Evolutionary conservation across 768 basidiomycete species (phyloP).

Genomic region (Xerocomus potaroensis): DNA sequence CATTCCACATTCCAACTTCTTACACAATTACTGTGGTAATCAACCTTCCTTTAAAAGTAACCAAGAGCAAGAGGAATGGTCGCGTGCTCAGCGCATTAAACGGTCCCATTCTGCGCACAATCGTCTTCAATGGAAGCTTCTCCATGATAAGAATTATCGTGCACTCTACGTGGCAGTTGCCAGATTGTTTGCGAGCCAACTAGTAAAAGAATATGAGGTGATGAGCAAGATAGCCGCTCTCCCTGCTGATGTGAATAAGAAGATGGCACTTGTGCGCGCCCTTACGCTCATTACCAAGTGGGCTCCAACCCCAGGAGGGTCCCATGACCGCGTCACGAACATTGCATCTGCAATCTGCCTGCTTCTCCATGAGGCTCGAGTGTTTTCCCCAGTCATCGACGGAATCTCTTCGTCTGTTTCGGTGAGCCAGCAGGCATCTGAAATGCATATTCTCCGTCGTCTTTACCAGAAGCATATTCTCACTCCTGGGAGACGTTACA

Average conservation of each 20-base stretch:
- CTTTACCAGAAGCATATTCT: conserved; percentile 59
- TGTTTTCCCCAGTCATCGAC: conserved; percentile 7
- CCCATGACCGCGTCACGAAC: conserved; percentile 62
- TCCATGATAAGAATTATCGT: conserved; percentile 48
- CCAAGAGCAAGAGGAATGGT: conserved; percentile 24
- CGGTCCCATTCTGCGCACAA: conserved; percentile 28
- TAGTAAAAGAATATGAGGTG: conserved; percentile 44
- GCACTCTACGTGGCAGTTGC: conserved; percentile 63
- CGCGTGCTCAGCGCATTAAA: conserved; percentile 16
- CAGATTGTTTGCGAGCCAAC: conserved; percentile 52
- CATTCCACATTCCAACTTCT: conserved; percentile 17
- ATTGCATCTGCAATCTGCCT: conserved; percentile 60
- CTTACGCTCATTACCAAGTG: conserved; percentile 65
- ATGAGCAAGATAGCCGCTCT: conserved; percentile 37
- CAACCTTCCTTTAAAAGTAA: conserved; percentile 26
- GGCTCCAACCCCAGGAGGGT: conserved; percentile 56
- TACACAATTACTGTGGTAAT: conserved; percentile 18
- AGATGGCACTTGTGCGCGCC: conserved; percentile 6
- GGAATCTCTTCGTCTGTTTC: conserved; percentile 14
- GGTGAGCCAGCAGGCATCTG: conserved; percentile 32
- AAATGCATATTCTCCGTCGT: conserved; percentile 45
- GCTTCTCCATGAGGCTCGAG: conserved; percentile 42
- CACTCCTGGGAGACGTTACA: conserved; percentile 46
- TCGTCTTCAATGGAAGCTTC: conserved; percentile 39
- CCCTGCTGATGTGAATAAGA: conserved; percentile 23